Evolutionary conservation across 345 rosid species (phyloP).

Genomic region (Eucalyptus polybractea): DNA sequence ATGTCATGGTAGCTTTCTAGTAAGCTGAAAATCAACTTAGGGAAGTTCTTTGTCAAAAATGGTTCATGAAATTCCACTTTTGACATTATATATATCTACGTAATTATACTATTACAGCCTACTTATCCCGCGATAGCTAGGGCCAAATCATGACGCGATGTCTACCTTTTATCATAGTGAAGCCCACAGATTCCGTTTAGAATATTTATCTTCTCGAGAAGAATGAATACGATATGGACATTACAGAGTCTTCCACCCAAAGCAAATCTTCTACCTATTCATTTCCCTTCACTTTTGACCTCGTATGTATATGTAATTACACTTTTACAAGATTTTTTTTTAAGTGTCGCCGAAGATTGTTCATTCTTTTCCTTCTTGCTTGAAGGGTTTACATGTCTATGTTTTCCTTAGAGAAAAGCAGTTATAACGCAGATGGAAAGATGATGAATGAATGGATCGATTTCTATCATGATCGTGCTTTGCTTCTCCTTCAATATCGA

Average conservation of each 20-base stretch:
- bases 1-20: background rate
- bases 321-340: too few relatives aligned
- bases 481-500: background rate
- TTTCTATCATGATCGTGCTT: background rate
- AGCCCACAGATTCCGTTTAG: accelerated
- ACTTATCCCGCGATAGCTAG: accelerated
- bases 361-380: background rate
- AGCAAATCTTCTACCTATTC: accelerated
- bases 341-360: accelerated
- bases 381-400: background rate
- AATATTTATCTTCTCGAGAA: accelerated
- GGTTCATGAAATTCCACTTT: background rate
- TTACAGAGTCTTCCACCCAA: accelerated
- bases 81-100: background rate
- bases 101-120: too few relatives aligned
- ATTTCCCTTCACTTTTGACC: accelerated
- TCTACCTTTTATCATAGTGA: too few relatives aligned
- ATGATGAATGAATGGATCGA: background rate
- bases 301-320: too few relatives aligned
- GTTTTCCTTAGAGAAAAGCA: accelerated
- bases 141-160: accelerated
- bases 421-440: accelerated
- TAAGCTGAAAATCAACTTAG: too few relatives aligned
- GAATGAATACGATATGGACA: accelerated
- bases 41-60: background rate